Base-by-base conservation (phyloP, 805 yeast genomes). In the Yamadazyma kitorensis region DNA sequence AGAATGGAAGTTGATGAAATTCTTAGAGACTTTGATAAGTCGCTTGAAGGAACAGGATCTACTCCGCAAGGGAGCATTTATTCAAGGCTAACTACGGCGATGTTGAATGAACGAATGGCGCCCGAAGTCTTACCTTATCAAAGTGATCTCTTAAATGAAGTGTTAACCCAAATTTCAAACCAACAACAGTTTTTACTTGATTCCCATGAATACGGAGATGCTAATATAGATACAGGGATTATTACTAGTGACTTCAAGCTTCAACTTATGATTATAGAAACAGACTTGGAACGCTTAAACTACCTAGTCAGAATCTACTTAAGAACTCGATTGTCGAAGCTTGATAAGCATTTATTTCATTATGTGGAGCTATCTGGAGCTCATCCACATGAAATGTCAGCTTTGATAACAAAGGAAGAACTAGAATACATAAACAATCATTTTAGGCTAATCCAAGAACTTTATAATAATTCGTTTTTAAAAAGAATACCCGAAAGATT, bases 111-210 rank as follows among this genome's bases (percentile, higher is more conserved):
- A 54, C 70, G 96, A 35, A 78, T 78, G 70, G 68, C 93, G 1
- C 98, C 97, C 0, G 96, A 86, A 39, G 59, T 93, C n/a, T 61
- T 91, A 28, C 85, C 82, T 2, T 91, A 83, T 52, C 80, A 86
- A 39, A 70, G 70, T 11, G 67, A 59, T 3, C 62, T 88, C 23
- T 57, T 93, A 48, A 72, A 71, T 4, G 56, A 78, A 23, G 70
- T 85, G 15, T 55, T 86, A 37, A 59, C 56, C 1, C 70, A 85
- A 42, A 64, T 89, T 18, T 75, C 83, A 35, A 65, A 65, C 29
- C 89, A 86, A 56, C 78, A 87, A 37, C 94, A 84, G 44, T 72
- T 74, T 36, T 78, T 91, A 24, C 69, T 78, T 32, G 85, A 86
- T 46, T 82, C 95, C 6, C 80, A 86, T 51, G 89, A 84, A 36